Evolutionary conservation across 345 rosid species (phyloP), one percentile per base, ranked within the genome.

Genomic region (Populus ilicifolia): DNA sequence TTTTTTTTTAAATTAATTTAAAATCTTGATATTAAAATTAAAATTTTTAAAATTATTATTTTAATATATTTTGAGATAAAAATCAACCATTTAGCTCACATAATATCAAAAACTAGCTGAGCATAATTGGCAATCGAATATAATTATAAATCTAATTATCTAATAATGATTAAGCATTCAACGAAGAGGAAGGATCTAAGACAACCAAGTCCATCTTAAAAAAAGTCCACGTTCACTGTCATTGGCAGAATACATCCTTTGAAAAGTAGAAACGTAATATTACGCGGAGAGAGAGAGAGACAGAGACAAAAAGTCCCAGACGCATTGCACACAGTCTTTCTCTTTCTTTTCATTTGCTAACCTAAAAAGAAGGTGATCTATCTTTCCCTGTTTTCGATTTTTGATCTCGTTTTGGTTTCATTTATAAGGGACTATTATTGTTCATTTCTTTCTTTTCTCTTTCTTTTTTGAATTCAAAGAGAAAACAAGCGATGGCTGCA

Each of bases 401-500:
- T 67, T 38, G 25, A 67, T 59, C 64, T 10, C 33, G 41, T 33
- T 65, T 39, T 67, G 21, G 23, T 38, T 38, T 39, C 27, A 38
- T 39, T 41, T 59, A n/a, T 5, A 59, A 59, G 64, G 64, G 62
- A 62, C 66, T 48, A 41, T 8, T 61, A 39, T 73, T 52, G 0
- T 20, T 29, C 14, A 12, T 70, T 27, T 25, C 17, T 71, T 71
- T 6, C 35, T 33, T 33, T 46, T 27, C n/a, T 23, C 35, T 14
- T 72, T 52, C 18, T 30, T 13, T 59, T 44, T 44, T 29, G 33
- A 67, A 11, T 69, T 77, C 64, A 27, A 38, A 30, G 25, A 69
- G 62, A 56, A 62, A 59, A 59, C 36, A 44, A 5, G 4, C 79
- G 66, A 80, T 80, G 83, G 83, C 83, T 70, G 79, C 83, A 71